Percentiles rank a stretch among this genome's conserved stretches.
Conservation (phyloP, 2,329 filamentous ascomycete genomes). For the Blastomyces silverae region DNA sequence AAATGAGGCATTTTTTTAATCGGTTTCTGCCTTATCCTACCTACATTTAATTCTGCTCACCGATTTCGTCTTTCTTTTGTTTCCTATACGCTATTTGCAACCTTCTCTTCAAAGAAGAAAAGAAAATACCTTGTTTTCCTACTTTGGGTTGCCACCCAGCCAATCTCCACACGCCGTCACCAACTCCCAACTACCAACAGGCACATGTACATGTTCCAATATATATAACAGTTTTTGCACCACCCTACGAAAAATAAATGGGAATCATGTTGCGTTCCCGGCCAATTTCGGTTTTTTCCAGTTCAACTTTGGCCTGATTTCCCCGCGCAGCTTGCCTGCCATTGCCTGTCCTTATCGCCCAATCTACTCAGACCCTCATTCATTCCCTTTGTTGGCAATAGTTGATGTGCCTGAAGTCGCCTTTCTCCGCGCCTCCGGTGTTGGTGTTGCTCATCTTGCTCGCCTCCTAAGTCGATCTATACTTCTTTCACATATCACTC, state of each 20-base stretch:
- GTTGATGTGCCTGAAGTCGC: neutral
- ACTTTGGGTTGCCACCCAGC: neutral
- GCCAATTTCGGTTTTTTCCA: neutral
- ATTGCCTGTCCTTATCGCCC: neutral
- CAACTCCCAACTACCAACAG: neutral
- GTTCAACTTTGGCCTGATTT: neutral
- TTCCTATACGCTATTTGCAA: neutral
- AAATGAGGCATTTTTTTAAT: neutral
- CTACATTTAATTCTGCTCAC: neutral
- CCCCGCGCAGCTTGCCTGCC: neutral
- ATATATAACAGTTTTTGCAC: neutral
- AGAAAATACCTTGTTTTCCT: neutral
- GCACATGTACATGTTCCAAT: neutral
- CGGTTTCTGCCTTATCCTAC: neutral
- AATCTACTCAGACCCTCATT: neutral
- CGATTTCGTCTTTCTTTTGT: neutral
- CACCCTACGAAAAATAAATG: neutral
- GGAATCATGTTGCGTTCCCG: neutral
- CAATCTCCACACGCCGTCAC: neutral
- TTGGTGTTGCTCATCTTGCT: neutral
- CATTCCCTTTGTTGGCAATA: conserved; percentile 10
- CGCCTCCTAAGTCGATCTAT: neutral
- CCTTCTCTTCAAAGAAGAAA: neutral
- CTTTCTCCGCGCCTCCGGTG: neutral
- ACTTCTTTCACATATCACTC: neutral